Evolutionary conservation across 768 basidiomycete species (phyloP), one percentile per base, ranked within the genome.

Genomic region (Tulasnella sp.): DNA sequence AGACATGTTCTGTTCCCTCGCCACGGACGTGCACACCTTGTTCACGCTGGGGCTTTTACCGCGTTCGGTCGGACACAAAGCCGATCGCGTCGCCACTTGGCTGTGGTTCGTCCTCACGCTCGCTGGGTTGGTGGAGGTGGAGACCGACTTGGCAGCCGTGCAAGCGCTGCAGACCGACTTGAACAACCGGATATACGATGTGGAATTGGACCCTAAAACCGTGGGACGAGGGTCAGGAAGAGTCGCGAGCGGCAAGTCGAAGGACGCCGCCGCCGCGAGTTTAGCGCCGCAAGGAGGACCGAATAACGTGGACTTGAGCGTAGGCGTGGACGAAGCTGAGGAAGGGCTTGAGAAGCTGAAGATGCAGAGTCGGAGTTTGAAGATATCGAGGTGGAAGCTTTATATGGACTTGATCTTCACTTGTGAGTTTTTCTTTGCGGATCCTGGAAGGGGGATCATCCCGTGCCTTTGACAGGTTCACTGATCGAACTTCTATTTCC

Each of bases 351-450:
- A 88, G 12, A 84, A 93, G 64, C 89, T 96, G 48, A 89, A 90
- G 84, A 89, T 89, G 82, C 92, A 94, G 85, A 91, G 90, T 83
- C 92, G 92, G 83, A 96, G 94, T 94, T 86, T 96, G 73, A 90
- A 90, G 83, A 85, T 93, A 75, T 89, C 92, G 37, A 87, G 92
- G 80, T 87, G 88, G 79, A 96, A 96, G 87, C 87, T 96, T 81
- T 83, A 89, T 64, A 94, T 95, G 94, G 95, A 96, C 85, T 86
- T 96, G 81, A 90, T 95, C 83, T 96, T 96, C 86, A 95, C 95
- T 84, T 95, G 94, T 96, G 84, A 86, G 90, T 81, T 20, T 4
- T n/a, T n/a, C n/a, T n/a, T 3, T 54, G 31, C 24, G 14, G 18
- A 4, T 54, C 12, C 54, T 3, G 64, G 64, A 37, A 31, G 64